Conservation (phyloP, 179 eudicot genomes). For the Silene vulgaris region DNA sequence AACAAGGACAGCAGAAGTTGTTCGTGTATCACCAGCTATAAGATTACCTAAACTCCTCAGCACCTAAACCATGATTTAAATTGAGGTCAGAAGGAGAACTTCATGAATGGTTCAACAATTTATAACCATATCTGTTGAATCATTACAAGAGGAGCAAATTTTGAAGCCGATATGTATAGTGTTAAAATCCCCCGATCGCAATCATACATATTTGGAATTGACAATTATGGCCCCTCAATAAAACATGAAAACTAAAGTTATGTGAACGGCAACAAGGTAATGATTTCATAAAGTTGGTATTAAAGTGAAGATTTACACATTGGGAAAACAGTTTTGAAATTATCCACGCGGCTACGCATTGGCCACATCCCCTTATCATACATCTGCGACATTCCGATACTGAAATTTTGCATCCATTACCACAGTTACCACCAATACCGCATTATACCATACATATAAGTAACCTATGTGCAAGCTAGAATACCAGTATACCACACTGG, state of each 20-base stretch:
- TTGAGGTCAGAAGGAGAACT: constrained; percentile 1
- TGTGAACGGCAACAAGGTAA: neutral
- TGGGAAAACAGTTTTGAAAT: neutral
- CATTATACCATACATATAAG: neutral
- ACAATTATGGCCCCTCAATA: neutral
- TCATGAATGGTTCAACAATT: neutral
- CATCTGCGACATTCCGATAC: neutral
- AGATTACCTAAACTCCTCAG: constrained; percentile 90
- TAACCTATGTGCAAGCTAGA: neutral
- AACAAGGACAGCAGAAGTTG: constrained; percentile 47
- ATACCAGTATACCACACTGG: constrained; percentile 1
- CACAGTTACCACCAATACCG: too few relatives aligned
- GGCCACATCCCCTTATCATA: neutral
- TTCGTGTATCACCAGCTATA: constrained; percentile 75
- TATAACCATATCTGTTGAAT: neutral
- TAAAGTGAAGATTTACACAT: neutral
- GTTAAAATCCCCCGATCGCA: neutral
- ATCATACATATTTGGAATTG: neutral
- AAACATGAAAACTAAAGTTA: neutral
- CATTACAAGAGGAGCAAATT: neutral
- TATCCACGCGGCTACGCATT: neutral
- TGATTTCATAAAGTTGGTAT: neutral
- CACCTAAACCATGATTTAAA: constrained; percentile 44
- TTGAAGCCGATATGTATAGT: neutral
- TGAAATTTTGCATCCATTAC: neutral